A percentile compares a stretch with the other conserved stretches of the same genome.
These are phyloP conservation scores for Chloromonas sp. DNA, from an alignment of 163 green algal species.

Conservation along the genomic window DNA sequence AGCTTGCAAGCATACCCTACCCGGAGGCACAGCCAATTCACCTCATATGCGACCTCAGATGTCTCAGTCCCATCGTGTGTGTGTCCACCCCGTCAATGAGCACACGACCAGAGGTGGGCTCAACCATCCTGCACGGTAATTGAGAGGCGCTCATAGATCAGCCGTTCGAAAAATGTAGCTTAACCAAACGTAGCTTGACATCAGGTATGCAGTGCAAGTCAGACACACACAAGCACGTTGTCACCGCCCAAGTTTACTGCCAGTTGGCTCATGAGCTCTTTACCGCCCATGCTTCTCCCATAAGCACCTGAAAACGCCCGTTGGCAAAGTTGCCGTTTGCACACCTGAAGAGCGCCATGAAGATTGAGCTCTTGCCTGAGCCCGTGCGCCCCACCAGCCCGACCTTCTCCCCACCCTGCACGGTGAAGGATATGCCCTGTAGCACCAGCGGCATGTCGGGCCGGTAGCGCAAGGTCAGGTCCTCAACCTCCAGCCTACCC, in stretches of 20 bases:
- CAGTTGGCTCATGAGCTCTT: not conserved
- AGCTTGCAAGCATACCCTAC: no score
- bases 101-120: constrained; percentile 46
- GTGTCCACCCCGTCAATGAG: constrained; percentile 68
- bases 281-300: not conserved
- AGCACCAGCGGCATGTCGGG: constrained; percentile 60
- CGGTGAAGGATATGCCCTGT: constrained; percentile 29
- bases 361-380: constrained; percentile 64
- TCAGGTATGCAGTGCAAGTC: not conserved
- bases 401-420: constrained; percentile 9
- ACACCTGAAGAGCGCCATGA: constrained; percentile 63
- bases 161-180: not conserved
- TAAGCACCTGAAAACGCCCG: not conserved
- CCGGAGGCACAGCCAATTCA: no score
- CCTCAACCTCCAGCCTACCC: constrained; percentile 24
- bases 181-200: not conserved
- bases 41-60: constrained; percentile 49
- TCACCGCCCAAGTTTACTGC: not conserved
- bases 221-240: not conserved
- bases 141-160: not conserved
- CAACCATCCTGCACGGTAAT: constrained; percentile 51
- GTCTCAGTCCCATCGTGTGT: constrained; percentile 40
- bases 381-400: constrained; percentile 68
- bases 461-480: constrained; percentile 58
- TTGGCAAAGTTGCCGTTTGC: not conserved